phyloP scores from a whole-genome alignment of 176 grass and related monocot species.

The Chloris gayana region DNA sequence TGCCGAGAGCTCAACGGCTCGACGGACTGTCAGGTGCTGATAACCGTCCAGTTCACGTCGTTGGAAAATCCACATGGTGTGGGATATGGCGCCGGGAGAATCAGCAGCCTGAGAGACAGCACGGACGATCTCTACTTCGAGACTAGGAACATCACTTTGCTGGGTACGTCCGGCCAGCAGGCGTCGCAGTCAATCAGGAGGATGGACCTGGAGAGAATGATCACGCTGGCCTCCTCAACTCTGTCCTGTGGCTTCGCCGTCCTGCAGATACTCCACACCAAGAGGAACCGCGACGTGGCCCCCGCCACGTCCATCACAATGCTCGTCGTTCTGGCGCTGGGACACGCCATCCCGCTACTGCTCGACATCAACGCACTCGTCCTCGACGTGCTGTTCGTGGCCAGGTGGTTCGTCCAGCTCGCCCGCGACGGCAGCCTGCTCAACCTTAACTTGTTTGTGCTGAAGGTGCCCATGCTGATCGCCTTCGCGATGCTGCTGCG shows the following conservation, averaged over 20 bases:
- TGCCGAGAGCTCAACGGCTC: slow-evolving; percentile 49
- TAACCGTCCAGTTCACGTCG: slow-evolving; percentile 46
- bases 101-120: slow-evolving; percentile 57
- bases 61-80: not conserved
- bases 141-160: slow-evolving; percentile 6
- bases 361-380: too few species aligned
- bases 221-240: slow-evolving; percentile 48
- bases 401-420: not conserved
- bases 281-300: slow-evolving; percentile 20
- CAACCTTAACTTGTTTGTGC: slow-evolving; percentile 48
- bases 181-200: slow-evolving; percentile 25
- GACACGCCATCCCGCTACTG: slow-evolving; percentile 33
- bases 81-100: slow-evolving; percentile 23
- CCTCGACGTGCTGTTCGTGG: slow-evolving; percentile 9
- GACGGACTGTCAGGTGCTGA: slow-evolving; percentile 47
- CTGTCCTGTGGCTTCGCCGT: slow-evolving; percentile 50
- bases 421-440: not conserved
- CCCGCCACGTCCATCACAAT: too few species aligned
- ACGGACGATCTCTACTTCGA: slow-evolving; percentile 59
- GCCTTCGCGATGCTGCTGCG: too few species aligned
- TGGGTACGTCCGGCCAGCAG: not conserved
- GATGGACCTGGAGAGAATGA: slow-evolving; percentile 46
- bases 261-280: slow-evolving; percentile 55
- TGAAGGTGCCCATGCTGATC: not conserved
- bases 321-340: slow-evolving; percentile 55